phyloP scores from a whole-genome alignment of 768 basidiomycete genomes.

The Pisolithus microcarpus region DNA sequence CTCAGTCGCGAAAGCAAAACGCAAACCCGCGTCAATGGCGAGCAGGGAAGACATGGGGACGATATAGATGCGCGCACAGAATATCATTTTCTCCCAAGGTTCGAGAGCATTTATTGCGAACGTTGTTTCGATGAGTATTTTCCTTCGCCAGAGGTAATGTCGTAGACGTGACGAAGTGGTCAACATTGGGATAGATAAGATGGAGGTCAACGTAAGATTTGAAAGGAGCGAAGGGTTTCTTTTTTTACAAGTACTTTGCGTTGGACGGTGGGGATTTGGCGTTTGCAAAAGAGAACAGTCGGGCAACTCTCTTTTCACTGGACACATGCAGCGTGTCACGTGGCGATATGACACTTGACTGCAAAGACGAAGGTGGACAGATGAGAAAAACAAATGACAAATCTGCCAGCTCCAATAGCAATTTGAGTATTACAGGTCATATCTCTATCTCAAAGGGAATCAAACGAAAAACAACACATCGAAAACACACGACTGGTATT shows the following conservation, averaged over 20 bases:
- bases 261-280: too few relatives aligned
- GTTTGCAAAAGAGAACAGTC: too few relatives aligned
- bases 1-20: neutral
- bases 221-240: neutral
- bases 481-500: neutral
- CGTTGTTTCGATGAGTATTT: slow-evolving; percentile 52
- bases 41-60: neutral
- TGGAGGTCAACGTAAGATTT: neutral
- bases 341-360: too few relatives aligned
- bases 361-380: too few relatives aligned
- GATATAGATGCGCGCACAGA: slow-evolving; percentile 36
- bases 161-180: slow-evolving; percentile 17
- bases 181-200: slow-evolving; percentile 1
- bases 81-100: slow-evolving; percentile 60
- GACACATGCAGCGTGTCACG: too few relatives aligned
- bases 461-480: neutral
- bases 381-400: too few relatives aligned
- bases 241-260: too few relatives aligned
- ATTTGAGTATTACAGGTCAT: too few relatives aligned
- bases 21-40: neutral
- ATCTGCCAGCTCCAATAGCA: too few relatives aligned
- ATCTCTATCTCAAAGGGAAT: neutral
- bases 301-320: too few relatives aligned
- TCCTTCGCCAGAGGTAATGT: slow-evolving; percentile 42
- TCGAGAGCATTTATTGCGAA: slow-evolving; percentile 56